Evolutionary conservation across 495 filamentous ascomycete species (phyloP).

Genomic region (Penicillium flavigenum): DNA sequence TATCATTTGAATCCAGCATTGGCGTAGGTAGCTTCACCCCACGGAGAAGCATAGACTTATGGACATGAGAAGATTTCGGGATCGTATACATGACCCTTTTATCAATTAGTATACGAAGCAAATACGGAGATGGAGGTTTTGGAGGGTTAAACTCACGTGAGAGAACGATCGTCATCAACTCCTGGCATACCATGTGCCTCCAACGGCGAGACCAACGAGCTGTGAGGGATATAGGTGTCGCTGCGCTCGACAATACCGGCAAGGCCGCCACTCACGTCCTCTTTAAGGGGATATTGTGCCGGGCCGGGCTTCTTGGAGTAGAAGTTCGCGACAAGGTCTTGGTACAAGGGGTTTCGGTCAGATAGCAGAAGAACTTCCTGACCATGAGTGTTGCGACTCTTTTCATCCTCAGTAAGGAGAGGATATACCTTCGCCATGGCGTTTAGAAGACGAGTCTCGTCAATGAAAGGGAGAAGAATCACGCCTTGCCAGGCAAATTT

Average conservation of each 20-base stretch:
- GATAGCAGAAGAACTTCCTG: conserved; percentile 81
- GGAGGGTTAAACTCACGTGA: conserved; percentile 58
- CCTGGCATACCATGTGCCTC: conserved; percentile 65
- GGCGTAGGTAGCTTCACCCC: conserved; percentile 71
- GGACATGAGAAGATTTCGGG: conserved; percentile 64
- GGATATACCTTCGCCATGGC: conserved; percentile 85
- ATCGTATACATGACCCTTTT: conserved; percentile 79
- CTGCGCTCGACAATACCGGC: conserved; percentile 80
- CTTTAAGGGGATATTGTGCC: conserved; percentile 65
- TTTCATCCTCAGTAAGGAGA: conserved; percentile 74
- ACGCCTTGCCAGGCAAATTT: conserved; percentile 99
- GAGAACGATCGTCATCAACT: conserved; percentile 77
- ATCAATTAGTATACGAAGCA: conserved; percentile 36
- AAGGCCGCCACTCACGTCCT: conserved; percentile 70
- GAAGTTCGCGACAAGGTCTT: conserved; percentile 75
- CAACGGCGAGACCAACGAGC: conserved; percentile 64
- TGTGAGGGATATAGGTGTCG: conserved; percentile 73
- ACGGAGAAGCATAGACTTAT: conserved; percentile 93
- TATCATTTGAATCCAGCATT: conserved; percentile 70
- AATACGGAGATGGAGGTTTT: not conserved
- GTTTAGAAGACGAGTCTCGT: conserved; percentile 78
- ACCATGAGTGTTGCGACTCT: conserved; percentile 74
- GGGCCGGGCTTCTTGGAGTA: conserved; percentile 82
- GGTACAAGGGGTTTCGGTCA: conserved; percentile 75
- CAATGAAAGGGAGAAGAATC: conserved; percentile 90